These are phyloP conservation scores for Agrocybe pediades DNA, from an alignment of 768 basidiomycete species.

Conservation along the genomic window DNA sequence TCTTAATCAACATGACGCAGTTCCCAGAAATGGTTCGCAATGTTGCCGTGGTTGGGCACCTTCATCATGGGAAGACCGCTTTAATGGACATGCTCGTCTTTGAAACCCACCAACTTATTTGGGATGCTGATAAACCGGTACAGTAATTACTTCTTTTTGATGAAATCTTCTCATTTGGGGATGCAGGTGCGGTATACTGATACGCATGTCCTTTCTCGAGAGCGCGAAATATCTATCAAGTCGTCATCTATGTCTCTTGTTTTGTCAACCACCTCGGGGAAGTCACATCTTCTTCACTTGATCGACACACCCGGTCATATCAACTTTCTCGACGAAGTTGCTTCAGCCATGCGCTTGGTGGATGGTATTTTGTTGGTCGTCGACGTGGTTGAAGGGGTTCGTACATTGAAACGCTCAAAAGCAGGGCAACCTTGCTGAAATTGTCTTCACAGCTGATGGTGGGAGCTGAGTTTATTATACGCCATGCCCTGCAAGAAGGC, in stretches of 20 bases:
- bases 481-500: slow-evolving; percentile 88
- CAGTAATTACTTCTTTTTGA: slow-evolving; percentile 27
- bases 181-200: slow-evolving; percentile 91
- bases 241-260: slow-evolving; percentile 96
- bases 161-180: slow-evolving; percentile 9
- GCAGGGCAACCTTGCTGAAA: slow-evolving; percentile 16
- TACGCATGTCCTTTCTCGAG: slow-evolving; percentile 86
- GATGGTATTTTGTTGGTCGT: slow-evolving; percentile 95
- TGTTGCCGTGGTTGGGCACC: slow-evolving; percentile 92
- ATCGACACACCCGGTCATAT: slow-evolving; percentile 98
- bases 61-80: slow-evolving; percentile 98
- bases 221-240: slow-evolving; percentile 92
- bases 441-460: slow-evolving; percentile 75
- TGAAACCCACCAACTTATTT: slow-evolving; percentile 93
- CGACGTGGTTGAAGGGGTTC: slow-evolving; percentile 97
- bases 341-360: slow-evolving; percentile 78
- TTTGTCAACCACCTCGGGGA: slow-evolving; percentile 80
- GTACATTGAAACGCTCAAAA: slow-evolving; percentile 24
- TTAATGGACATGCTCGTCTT: slow-evolving; percentile 96
- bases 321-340: slow-evolving; percentile 98
- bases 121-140: slow-evolving; percentile 91
- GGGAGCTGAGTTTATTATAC: slow-evolving; percentile 84
- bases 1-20: slow-evolving; percentile 86
- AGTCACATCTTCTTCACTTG: slow-evolving; percentile 91
- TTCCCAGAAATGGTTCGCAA: slow-evolving; percentile 96